A percentile compares a stretch with the other conserved stretches of the same genome.
These are phyloP conservation scores for Ogataea wickerhamii DNA, from an alignment of 805 yeast species.

Conservation along the genomic window DNA sequence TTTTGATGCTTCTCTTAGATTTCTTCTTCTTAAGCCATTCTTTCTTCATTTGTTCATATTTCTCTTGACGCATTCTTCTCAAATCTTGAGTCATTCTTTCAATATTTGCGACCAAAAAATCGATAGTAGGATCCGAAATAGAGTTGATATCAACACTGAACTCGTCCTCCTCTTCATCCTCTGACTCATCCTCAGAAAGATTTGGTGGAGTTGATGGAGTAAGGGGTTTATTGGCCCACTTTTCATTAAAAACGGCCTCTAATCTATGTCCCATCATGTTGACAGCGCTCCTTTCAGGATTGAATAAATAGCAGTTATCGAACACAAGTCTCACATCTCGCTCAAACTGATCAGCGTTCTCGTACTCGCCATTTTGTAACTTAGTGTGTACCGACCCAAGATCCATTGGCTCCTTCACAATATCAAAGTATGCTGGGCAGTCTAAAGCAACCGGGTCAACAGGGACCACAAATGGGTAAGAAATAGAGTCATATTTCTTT, in stretches of 20 bases:
- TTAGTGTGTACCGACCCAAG: slow-evolving; percentile 79
- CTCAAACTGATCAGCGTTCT: slow-evolving; percentile 84
- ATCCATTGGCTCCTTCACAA: slow-evolving; percentile 94
- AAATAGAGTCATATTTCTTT: slow-evolving; percentile 78
- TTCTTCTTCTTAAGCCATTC: slow-evolving; percentile 54
- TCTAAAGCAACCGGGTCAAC: slow-evolving; percentile 94
- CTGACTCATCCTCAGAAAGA: slow-evolving; percentile 40
- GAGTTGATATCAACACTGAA: slow-evolving; percentile 58
- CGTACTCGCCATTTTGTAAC: slow-evolving; percentile 81
- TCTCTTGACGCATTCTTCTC: slow-evolving; percentile 75
- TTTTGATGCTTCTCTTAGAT: slow-evolving; percentile 38
- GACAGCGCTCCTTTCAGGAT: slow-evolving; percentile 96
- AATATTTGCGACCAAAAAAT: slow-evolving; percentile 82
- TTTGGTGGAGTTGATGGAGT: slow-evolving; percentile 58
- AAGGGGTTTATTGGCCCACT: slow-evolving; percentile 83
- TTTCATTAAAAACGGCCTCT: slow-evolving; percentile 79
- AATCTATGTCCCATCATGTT: slow-evolving; percentile 91
- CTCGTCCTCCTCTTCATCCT: slow-evolving; percentile 42
- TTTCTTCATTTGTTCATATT: slow-evolving; percentile 60
- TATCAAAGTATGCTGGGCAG: slow-evolving; percentile 84
- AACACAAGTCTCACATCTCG: slow-evolving; percentile 79
- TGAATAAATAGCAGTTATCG: slow-evolving; percentile 84
- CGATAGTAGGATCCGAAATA: slow-evolving; percentile 85
- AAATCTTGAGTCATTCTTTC: slow-evolving; percentile 82
- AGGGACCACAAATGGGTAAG: slow-evolving; percentile 89